A percentile compares a stretch with the other conserved stretches of the same genome.
Conservation (phyloP, 1,284 basidiomycete species). For the Leccinum pachyderme region DNA sequence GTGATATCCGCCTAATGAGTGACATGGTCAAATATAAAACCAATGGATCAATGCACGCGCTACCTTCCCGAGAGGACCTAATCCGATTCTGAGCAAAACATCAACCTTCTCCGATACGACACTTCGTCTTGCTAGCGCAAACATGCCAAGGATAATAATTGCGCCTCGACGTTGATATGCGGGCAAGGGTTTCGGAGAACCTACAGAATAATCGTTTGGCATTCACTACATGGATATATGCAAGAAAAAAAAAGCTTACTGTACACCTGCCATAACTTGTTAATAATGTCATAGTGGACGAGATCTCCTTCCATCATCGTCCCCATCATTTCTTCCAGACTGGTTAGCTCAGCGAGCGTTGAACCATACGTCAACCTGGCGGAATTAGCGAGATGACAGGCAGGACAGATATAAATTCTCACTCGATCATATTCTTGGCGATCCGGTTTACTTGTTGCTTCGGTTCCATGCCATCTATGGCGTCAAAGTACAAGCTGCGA, state of each 20-base stretch:
- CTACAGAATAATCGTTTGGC: constrained; percentile 39
- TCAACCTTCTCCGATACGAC: constrained; percentile 91
- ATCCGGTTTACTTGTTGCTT: constrained; percentile 93
- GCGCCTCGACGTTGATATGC: constrained; percentile 86
- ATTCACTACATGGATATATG: neutral
- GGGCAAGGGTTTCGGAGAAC: constrained; percentile 71
- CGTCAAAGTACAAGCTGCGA: constrained; percentile 86
- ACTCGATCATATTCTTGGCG: constrained; percentile 98
- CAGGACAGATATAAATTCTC: constrained; percentile 28
- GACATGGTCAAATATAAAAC: neutral
- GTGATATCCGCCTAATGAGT: constrained; percentile 73
- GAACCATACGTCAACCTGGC: constrained; percentile 85
- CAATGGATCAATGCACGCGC: constrained; percentile 2
- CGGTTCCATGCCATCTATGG: constrained; percentile 63
- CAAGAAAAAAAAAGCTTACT: constrained; percentile 48
- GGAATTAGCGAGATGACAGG: neutral
- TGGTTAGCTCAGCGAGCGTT: constrained; percentile 93
- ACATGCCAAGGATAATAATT: constrained; percentile 94
- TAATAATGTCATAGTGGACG: constrained; percentile 82
- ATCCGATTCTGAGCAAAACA: constrained; percentile 82
- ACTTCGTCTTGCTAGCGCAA: constrained; percentile 81
- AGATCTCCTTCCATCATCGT: constrained; percentile 89
- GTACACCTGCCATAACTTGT: constrained; percentile 95
- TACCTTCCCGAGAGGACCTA: constrained; percentile 84
- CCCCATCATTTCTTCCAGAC: constrained; percentile 93